Conservation (phyloP, 2,329 filamentous ascomycete genomes). For the Phialophora macrospora region DNA sequence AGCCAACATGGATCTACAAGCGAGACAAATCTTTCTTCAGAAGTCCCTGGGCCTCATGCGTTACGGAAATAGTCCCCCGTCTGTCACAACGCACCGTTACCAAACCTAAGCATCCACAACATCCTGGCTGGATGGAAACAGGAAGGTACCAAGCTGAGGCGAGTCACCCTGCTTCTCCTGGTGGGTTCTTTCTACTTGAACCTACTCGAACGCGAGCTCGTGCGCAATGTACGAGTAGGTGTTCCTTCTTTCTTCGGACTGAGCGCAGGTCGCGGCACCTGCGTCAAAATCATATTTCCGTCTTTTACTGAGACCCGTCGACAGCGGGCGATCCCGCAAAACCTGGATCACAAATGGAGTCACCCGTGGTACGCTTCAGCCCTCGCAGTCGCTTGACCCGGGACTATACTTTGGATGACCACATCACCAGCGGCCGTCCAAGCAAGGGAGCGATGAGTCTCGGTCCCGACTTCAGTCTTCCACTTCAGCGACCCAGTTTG, state of each 20-base stretch:
- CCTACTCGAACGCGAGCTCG: not conserved
- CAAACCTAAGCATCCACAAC: not conserved
- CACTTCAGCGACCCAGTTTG: not conserved
- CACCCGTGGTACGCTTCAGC: slow-evolving; percentile 6
- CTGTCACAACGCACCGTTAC: not conserved
- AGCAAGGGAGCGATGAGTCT: slow-evolving; percentile 4
- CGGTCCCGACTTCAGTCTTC: slow-evolving; percentile 2
- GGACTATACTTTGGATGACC: slow-evolving; percentile 18
- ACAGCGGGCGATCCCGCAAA: not conserved
- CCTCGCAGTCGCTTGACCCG: slow-evolving; percentile 20
- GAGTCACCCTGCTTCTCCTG: not conserved
- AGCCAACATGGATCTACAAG: not conserved
- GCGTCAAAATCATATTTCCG: not conserved
- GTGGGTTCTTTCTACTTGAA: not conserved
- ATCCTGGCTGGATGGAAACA: not conserved
- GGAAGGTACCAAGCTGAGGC: not conserved
- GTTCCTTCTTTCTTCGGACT: not conserved
- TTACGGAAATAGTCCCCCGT: not conserved
- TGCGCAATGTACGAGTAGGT: not conserved
- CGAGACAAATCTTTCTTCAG: slow-evolving; percentile 2
- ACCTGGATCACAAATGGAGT: slow-evolving; percentile 13
- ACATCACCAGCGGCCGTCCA: not conserved
- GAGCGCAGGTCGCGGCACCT: not conserved
- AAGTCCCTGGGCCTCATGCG: not conserved
- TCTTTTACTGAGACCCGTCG: not conserved